phyloP scores from a whole-genome alignment of 2,329 filamentous ascomycete genomes.

The Aspergillus persii region DNA sequence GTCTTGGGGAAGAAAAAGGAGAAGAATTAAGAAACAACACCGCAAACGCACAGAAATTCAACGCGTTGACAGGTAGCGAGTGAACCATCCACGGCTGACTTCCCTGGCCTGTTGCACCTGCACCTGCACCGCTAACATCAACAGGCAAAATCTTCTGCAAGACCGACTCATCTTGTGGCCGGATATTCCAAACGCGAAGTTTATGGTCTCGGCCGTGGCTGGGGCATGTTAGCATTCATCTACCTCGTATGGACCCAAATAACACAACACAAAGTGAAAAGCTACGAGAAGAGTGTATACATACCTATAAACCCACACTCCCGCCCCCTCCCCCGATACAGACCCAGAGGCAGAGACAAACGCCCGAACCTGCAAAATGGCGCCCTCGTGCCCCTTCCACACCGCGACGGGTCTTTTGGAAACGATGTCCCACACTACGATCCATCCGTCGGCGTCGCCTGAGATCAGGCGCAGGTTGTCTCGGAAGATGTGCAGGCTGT shows the following conservation, averaged over 20 bases:
- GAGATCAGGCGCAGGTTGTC: constrained; percentile 75
- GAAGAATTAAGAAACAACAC: constrained; percentile 23
- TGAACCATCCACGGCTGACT: constrained; percentile 76
- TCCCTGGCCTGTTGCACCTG: constrained; percentile 25
- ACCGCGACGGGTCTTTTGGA: constrained; percentile 78
- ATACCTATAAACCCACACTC: constrained; percentile 78
- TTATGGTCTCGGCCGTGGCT: constrained; percentile 91
- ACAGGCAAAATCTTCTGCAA: constrained; percentile 70
- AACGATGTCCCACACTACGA: constrained; percentile 80
- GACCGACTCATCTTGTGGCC: constrained; percentile 55
- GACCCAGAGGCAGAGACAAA: constrained; percentile 48
- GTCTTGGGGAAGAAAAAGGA: constrained; percentile 4
- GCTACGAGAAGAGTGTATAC: constrained; percentile 32
- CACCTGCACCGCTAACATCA: constrained; percentile 49
- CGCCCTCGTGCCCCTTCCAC: constrained; percentile 79
- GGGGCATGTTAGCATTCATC: constrained; percentile 11
- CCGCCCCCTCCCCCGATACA: constrained; percentile 52
- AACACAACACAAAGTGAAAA: background rate
- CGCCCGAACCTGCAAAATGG: constrained; percentile 70
- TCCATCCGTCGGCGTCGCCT: constrained; percentile 85
- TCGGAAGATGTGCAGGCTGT: constrained; percentile 70
- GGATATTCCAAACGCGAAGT: constrained; percentile 79
- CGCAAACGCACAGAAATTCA: constrained; percentile 80
- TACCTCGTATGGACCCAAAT: no score
- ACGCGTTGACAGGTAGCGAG: constrained; percentile 79